Evolutionary conservation across 2,329 filamentous ascomycete species (phyloP), one percentile per base, ranked within the genome.

Genomic region (Purpureocillium takamizusanense): DNA sequence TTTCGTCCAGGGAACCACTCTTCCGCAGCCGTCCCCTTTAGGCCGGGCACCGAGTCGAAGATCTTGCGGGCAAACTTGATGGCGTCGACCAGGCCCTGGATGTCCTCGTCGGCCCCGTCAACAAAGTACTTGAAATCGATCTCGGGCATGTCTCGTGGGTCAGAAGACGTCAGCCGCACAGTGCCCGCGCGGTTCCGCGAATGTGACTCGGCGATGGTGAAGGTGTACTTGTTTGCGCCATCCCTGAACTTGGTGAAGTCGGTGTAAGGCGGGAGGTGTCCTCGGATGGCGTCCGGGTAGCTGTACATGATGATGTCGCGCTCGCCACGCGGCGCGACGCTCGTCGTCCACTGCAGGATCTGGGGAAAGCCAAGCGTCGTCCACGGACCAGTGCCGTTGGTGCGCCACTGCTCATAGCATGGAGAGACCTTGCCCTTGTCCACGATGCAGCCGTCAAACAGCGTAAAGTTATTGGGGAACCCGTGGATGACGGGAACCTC

Each of bases 121-220:
- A 59, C 62, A 63, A 66, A 78, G 50, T 69, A 73, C 48, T 73
- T 72, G 61, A 79, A 78, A 52, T 70, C 67, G 51, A 81, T 80
- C 27, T 70, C 57, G 0, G 81, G 81, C n/a, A 70, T 69, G 37
- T 83, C 80, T 1, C 70, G 69, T 0, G 80, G 78, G 49, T 83
- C 69, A 0, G 70, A 62, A 0, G 76, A 81, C 14, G 62, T 65
- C 2, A 86, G 65, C 2, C 61, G 72, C 12, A 86, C 78, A 0
- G 67, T 76, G n/a, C 82, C 81, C 8, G 68, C 67, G 36, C 69
- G 65, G 31, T 84, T 84, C 7, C 62, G 57, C 21, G 59, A 61
- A 35, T 66, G 65, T 0, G 70, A 67, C 54, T 80, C 79, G 34
- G 79, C 63, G 3, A 67, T 65, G 8, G 58, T 52, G 8, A 36